Base-by-base conservation (phyloP, 1,284 basidiomycete genomes). In the Moesziomyces sp. region DNA sequence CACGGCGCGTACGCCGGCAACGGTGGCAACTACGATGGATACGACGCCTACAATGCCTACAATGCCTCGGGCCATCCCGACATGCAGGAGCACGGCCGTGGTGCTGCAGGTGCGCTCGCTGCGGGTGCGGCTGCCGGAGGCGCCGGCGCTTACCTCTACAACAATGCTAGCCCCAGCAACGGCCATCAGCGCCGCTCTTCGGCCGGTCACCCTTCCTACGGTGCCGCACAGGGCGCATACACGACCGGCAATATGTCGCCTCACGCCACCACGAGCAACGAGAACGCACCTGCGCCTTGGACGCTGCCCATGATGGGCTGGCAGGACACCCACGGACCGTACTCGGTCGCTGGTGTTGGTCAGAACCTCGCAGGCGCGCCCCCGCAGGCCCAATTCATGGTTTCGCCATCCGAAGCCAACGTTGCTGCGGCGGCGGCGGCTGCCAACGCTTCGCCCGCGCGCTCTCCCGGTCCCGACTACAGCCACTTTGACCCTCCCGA, bases 401-500 rank as follows among this genome's bases (percentile, higher is more conserved):
- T 52, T 35, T 64, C 61, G n/a, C 72, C 66, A 5, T 62, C 65
- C 23, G 75, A 71, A 38, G 63, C 58, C 35, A 61, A 64, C 38
- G 46, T 42, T 16, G 63, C 63, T 10, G 58, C 57, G 2, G 51
- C 58, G 35, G 59, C 59, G 13, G 56, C 45, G 23, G 58, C 49
- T 21, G 56, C 47, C 58, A 9, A 43, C 42, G 19, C 30, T 30
- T 30, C 30, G 30, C 56, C 53, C 8, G 38, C 70, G 7, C 56
- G 71, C 34, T 59, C 55, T 7, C 55, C 74, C 7, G 74, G 62
- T 43, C 76, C 71, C 2, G 72, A 76, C 35, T 80, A 80, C 63
- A 69, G 56, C 54, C 78, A 80, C 53, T 72, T 80, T 49, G 79
- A 80, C 58, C 75, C 79, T 16, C 77, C 77, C 26, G 79, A 80